phyloP scores from a whole-genome alignment of 768 basidiomycete species.

The Naganishia randhawae region DNA sequence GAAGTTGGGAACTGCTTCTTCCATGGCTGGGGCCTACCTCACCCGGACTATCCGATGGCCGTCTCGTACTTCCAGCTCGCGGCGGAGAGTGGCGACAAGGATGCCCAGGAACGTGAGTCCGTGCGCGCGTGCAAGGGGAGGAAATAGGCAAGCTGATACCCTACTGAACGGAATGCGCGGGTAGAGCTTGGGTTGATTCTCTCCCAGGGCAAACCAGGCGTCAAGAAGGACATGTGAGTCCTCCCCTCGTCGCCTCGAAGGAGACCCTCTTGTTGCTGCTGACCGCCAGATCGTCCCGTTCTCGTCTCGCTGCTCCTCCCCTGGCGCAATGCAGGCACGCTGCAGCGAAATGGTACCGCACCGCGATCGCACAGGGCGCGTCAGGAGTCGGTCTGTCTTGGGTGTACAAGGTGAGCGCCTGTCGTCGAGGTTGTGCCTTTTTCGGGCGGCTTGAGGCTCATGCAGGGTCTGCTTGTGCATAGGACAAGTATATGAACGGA shows the following conservation, averaged over 20 bases:
- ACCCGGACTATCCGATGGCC: constrained; percentile 43
- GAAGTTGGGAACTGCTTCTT: constrained; percentile 49
- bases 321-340: no score
- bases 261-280: neutral
- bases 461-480: neutral
- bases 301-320: neutral
- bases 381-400: constrained; percentile 41
- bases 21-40: constrained; percentile 43
- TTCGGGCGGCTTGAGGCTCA: neutral
- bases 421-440: constrained; percentile 3
- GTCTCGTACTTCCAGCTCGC: constrained; percentile 44
- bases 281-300: neutral
- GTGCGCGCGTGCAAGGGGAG: neutral
- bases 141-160: neutral
- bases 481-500: constrained; percentile 28
- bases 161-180: neutral
- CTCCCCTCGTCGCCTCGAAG: neutral
- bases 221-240: constrained; percentile 49
- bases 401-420: constrained; percentile 46
- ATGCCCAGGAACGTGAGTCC: constrained; percentile 46
- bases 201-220: constrained; percentile 42
- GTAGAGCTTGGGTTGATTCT: constrained; percentile 47
- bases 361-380: constrained; percentile 39
- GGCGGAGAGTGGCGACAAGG: constrained; percentile 46
- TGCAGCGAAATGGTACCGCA: constrained; percentile 49